Evolutionary conservation across 768 basidiomycete species (phyloP).

Genomic region (Ramaria sp.): DNA sequence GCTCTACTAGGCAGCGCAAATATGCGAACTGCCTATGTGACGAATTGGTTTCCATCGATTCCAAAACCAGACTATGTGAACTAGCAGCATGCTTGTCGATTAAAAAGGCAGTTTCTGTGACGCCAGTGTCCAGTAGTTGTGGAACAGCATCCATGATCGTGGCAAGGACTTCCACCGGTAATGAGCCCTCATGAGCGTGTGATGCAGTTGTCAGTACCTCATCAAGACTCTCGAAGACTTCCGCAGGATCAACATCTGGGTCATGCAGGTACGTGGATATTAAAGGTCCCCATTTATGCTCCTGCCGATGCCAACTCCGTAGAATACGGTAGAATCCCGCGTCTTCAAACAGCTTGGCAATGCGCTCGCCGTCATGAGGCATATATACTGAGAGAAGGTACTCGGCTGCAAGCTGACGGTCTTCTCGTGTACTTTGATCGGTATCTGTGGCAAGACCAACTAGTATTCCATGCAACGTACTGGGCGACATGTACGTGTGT

Average conservation of each 20-base stretch:
- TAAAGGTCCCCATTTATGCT: conserved; percentile 65
- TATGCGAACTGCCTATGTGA: conserved; percentile 62
- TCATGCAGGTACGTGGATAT: conserved; percentile 70
- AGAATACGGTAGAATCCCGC: conserved; percentile 92
- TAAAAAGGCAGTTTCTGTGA: conserved; percentile 61
- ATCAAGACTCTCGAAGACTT: conserved; percentile 57
- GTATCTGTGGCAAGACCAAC: conserved; percentile 65
- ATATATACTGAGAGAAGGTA: conserved; percentile 87
- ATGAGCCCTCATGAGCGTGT: conserved; percentile 33
- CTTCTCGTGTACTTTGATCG: conserved; percentile 75
- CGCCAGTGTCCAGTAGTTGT: conserved; percentile 46
- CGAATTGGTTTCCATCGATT: conserved; percentile 31
- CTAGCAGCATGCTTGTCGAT: conserved; percentile 59
- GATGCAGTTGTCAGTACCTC: conserved; percentile 43
- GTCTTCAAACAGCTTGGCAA: conserved; percentile 58
- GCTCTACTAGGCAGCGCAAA: conserved; percentile 61
- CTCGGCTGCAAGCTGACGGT: conserved; percentile 90
- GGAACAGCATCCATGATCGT: conserved; percentile 53
- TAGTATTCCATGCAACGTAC: conserved; percentile 64
- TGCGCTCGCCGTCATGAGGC: conserved; percentile 63
- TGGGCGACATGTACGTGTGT: conserved; percentile 40
- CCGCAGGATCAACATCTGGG: conserved; percentile 43
- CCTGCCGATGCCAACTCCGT: conserved; percentile 66
- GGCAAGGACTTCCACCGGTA: conserved; percentile 45
- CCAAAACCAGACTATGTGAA: conserved; percentile 56